These are phyloP conservation scores for Jatropha curcas DNA, from an alignment of 345 rosid species.

Conservation along the genomic window DNA sequence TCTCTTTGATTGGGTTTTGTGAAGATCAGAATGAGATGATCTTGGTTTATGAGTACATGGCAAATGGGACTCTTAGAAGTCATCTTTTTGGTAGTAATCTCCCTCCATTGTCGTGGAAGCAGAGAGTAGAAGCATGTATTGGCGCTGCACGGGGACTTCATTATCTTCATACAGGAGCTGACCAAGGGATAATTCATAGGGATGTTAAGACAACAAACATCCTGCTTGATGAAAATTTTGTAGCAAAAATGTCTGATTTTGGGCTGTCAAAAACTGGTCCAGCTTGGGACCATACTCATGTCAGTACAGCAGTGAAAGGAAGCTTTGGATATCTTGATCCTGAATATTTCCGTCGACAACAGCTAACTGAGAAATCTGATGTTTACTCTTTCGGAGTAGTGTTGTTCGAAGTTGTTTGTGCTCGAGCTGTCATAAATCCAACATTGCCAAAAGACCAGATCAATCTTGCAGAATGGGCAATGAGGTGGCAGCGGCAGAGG, in stretches of 20 bases:
- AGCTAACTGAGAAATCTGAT: conserved; percentile 87
- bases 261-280: conserved; percentile 86
- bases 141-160: conserved; percentile 89
- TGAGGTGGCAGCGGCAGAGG: conserved; percentile 71
- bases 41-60: conserved; percentile 92
- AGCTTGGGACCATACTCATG: conserved; percentile 86
- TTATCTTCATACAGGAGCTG: conserved; percentile 92
- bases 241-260: conserved; percentile 91
- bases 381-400: conserved; percentile 90
- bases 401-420: conserved; percentile 78
- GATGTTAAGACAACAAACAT: conserved; percentile 93
- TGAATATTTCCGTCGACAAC: conserved; percentile 79
- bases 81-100: conserved; percentile 77
- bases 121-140: conserved; percentile 72
- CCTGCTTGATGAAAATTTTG: conserved; percentile 67
- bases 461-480: conserved; percentile 93
- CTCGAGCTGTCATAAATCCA: conserved; percentile 87
- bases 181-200: conserved; percentile 82
- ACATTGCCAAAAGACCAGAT: conserved; percentile 89
- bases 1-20: conserved; percentile 86
- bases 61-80: conserved; percentile 77
- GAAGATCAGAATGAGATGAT: conserved; percentile 90
- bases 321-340: conserved; percentile 94
- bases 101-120: conserved; percentile 81
- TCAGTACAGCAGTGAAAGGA: conserved; percentile 93